Evolutionary conservation across 306 rosid genomes (phyloP).

Genomic region (Casuarina equisetifolia): DNA sequence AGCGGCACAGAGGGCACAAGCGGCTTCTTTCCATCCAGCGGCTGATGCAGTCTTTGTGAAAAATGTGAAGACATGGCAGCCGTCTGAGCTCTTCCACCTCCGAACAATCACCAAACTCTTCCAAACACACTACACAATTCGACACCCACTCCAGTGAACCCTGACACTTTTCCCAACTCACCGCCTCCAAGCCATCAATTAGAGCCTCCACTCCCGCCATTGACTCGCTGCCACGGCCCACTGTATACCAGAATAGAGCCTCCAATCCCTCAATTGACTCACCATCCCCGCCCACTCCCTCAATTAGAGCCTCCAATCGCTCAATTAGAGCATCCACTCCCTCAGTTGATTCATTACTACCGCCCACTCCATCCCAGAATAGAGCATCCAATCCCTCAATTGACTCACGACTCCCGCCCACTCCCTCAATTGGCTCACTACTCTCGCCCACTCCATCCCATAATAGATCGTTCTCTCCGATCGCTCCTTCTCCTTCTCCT

Average conservation of each 20-base stretch:
- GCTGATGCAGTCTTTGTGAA: not conserved
- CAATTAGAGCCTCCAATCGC: not conserved
- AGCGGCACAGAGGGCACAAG: not conserved
- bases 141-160: not conserved
- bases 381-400: not conserved
- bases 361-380: too few species aligned
- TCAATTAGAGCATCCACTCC: not conserved
- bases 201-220: not conserved
- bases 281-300: not conserved
- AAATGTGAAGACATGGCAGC: not conserved
- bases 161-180: not conserved
- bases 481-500: not conserved
- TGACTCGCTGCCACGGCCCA: not conserved
- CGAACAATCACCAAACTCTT: not conserved
- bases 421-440: not conserved
- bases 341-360: too few species aligned
- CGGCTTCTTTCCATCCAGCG: not conserved
- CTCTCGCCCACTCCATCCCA: not conserved
- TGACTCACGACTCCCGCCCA: not conserved
- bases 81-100: not conserved
- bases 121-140: not conserved
- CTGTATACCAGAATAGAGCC: too few species aligned
- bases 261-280: not conserved
- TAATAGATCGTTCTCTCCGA: not conserved
- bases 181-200: not conserved